Conservation (phyloP, 2,329 filamentous ascomycete species). For the Westerdykella ornata region DNA sequence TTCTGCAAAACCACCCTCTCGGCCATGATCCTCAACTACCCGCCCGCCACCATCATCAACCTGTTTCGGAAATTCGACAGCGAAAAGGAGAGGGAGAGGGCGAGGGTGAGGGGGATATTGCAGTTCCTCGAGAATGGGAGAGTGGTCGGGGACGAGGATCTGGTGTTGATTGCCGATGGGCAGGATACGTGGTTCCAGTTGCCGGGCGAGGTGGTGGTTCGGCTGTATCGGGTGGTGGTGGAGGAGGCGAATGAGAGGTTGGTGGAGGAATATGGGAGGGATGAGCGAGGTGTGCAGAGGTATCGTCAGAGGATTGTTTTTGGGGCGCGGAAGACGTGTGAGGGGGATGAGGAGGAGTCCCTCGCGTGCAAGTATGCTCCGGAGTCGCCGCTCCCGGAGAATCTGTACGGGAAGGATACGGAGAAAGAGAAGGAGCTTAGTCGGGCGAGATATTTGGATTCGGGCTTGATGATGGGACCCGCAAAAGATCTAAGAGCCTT, state of each 20-base stretch:
- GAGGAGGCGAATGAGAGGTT: conserved; percentile 50
- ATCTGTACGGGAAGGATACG: conserved; percentile 45
- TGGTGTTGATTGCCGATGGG: conserved; percentile 58
- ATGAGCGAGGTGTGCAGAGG: conserved; percentile 15
- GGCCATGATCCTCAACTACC: conserved; percentile 54
- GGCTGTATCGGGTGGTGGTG: conserved; percentile 53
- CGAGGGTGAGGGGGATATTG: conserved; percentile 42
- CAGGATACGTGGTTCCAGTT: conserved; percentile 61
- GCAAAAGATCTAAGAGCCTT: conserved; percentile 44
- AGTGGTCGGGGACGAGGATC: conserved; percentile 51
- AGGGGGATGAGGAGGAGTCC: conserved; percentile 33
- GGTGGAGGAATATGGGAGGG: conserved; percentile 43
- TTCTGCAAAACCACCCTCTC: conserved; percentile 54
- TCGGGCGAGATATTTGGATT: conserved; percentile 43
- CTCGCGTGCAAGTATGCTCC: conserved; percentile 50
- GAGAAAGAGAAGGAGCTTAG: conserved; percentile 23
- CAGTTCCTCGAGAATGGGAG: conserved; percentile 45
- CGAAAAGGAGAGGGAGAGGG: conserved; percentile 37
- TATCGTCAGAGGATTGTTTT: conserved; percentile 52
- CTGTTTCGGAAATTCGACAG: conserved; percentile 30
- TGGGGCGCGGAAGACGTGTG: conserved; percentile 50
- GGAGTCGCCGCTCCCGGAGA: conserved; percentile 44
- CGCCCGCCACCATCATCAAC: conserved; percentile 50
- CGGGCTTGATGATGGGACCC: conserved; percentile 47
- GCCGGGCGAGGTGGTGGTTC: conserved; percentile 55